Base-by-base conservation (phyloP, 768 basidiomycete genomes). In the Cystoderma amianthinum region DNA sequence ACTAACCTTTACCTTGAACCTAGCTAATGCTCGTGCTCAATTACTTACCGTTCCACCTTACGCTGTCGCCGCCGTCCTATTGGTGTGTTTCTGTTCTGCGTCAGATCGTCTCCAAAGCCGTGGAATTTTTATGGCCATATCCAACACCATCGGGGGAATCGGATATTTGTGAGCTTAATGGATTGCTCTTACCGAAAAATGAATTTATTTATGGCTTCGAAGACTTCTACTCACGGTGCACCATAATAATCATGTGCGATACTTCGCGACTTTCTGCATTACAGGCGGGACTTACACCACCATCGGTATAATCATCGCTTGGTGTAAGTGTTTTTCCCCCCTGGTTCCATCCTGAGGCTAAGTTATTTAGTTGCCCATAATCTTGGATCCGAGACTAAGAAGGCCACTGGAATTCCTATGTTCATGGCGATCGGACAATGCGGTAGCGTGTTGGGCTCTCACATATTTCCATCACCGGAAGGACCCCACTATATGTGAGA, bases 41-140 rank as follows among this genome's bases (percentile, higher is more conserved):
- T 54, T 90, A 2, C 68, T 87, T 38, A 87, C 87, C 1, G 85
- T 91, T 3, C 86, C 87, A 2, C 89, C 89, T 2, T 90, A 91
- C 52, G 81, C 78, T 2, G 78, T 82, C 15, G 75, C 80, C 2
- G 75, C 85, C 1, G 61, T 80, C 9, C 70, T 85, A n/a, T 65
- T 88, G 23, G 63, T 78, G 21, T 23, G 61, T 2, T 70, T 78
- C 39, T 78, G 80, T 1, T 84, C 71, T 53, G 52, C 65, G 4
- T 85, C 88, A 2, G 85, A 89, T 57, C 67, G 74, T 40, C 53
- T 82, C 15, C 83, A 85, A 51, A 76, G 61, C 36, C 74, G 87
- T 23, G 69, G 73, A 6, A 48, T 67, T 6, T 69, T 74, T 48
- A 70, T 78, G 61, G 51, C 64, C 6, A 50, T 63, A 13, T 60